phyloP scores from a whole-genome alignment of 805 yeast species.

The Suhomyces sp. region DNA sequence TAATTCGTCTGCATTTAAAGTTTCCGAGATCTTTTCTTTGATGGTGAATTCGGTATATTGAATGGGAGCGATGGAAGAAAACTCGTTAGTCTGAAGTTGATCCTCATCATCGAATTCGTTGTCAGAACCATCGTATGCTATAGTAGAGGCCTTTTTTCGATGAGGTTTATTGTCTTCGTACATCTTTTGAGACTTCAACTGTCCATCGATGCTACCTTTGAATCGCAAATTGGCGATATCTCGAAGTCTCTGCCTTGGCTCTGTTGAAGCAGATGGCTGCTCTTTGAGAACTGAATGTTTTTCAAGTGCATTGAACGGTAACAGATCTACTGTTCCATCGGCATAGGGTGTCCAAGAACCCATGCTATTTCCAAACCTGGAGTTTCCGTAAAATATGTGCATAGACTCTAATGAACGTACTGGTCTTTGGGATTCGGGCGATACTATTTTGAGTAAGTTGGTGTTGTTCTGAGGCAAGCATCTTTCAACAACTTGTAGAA shows the following conservation, averaged over 20 bases:
- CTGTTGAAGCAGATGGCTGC: constrained; percentile 1
- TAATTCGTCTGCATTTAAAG: background rate
- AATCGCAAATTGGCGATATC: constrained; percentile 55
- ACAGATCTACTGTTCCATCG: constrained; percentile 58
- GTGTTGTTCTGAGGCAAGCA: constrained; percentile 47
- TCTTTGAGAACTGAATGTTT: constrained; percentile 37
- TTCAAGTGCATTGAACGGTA: constrained; percentile 51
- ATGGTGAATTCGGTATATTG: constrained; percentile 48
- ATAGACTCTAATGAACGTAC: constrained; percentile 50
- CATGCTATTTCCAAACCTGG: constrained; percentile 57
- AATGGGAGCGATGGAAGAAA: constrained; percentile 56
- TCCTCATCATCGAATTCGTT: constrained; percentile 18
- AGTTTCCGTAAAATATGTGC: constrained; percentile 57
- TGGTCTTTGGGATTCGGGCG: constrained; percentile 38
- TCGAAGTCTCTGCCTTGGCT: constrained; percentile 18
- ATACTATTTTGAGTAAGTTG: constrained; percentile 33
- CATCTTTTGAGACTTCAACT: constrained; percentile 30
- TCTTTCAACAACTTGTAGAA: constrained; percentile 59
- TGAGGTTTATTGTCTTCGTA: constrained; percentile 34
- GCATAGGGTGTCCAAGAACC: constrained; percentile 80
- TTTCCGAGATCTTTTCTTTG: constrained; percentile 22
- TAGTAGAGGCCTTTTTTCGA: constrained; percentile 13
- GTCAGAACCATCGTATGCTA: constrained; percentile 3
- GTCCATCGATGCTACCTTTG: constrained; percentile 51
- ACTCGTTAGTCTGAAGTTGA: constrained; percentile 29